phyloP scores from a whole-genome alignment of 2,329 filamentous ascomycete species.

The Gaeumannomyces sp. region DNA sequence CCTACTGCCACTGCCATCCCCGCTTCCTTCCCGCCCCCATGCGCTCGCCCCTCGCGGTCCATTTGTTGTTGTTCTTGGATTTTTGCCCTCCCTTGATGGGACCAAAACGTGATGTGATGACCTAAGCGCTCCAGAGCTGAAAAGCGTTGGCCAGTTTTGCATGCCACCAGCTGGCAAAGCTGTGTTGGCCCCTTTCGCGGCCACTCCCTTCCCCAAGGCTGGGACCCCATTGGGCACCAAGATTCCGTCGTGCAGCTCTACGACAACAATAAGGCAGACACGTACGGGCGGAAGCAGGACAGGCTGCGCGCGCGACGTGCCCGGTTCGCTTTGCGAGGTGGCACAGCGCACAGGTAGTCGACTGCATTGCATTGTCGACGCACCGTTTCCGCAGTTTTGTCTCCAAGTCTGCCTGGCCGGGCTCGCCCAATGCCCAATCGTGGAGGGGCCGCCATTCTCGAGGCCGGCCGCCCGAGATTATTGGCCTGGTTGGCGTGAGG shows the following conservation, averaged over 20 bases:
- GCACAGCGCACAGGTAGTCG: too few species aligned
- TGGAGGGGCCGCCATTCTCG: too few species aligned
- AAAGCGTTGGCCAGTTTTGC: background rate
- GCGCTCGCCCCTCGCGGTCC: too few species aligned
- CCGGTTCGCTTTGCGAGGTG: background rate
- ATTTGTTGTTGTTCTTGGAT: too few species aligned
- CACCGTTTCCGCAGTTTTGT: background rate
- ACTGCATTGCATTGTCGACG: background rate
- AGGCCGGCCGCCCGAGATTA: too few species aligned
- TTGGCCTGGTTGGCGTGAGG: too few species aligned
- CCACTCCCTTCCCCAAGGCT: background rate
- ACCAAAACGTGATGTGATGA: background rate
- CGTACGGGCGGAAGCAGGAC: background rate
- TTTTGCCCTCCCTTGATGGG: too few species aligned
- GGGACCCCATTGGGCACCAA: too few species aligned
- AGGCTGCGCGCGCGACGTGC: too few species aligned
- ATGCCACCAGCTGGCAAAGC: background rate
- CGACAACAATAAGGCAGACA: background rate
- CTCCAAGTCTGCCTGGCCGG: background rate
- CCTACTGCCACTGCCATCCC: too few species aligned
- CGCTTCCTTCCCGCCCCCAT: too few species aligned
- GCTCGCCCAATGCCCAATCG: background rate
- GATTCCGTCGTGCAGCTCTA: background rate
- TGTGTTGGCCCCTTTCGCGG: background rate
- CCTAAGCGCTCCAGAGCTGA: background rate